Percentiles rank a stretch among this genome's conserved stretches.
Evolutionary conservation across 164 flowering plant species (phyloP).

Genomic region (Magnolia changhungtana): DNA sequence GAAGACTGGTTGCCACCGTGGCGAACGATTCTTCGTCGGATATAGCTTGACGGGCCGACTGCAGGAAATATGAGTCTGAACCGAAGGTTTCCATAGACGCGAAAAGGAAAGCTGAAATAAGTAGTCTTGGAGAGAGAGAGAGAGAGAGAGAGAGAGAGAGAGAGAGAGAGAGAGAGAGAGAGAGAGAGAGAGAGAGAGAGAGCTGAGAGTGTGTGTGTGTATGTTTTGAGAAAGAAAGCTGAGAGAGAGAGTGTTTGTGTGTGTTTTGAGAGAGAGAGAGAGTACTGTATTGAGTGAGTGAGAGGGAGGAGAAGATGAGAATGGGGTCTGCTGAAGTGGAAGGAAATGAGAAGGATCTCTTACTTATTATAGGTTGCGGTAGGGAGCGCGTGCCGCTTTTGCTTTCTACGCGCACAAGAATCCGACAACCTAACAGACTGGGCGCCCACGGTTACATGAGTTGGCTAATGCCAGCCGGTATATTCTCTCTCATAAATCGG

Average conservation of each 20-base stretch:
- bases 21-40: slow-evolving; percentile 33
- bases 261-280: no score
- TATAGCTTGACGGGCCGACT: background rate
- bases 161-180: background rate
- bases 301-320: no score
- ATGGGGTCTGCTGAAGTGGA: no score
- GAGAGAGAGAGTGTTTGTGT: no score
- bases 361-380: background rate
- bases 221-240: background rate
- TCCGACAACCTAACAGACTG: background rate
- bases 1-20: slow-evolving; percentile 38
- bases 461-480: background rate
- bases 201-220: background rate
- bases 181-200: background rate
- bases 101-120: background rate
- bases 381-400: background rate
- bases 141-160: background rate
- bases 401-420: background rate
- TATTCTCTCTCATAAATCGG: background rate
- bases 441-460: background rate
- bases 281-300: no score
- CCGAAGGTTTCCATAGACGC: background rate
- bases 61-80: background rate
- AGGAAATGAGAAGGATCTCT: no score
- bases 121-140: background rate